Evolutionary conservation across 2,329 filamentous ascomycete genomes (phyloP).

Genomic region (Trichophyton schoenleinii): DNA sequence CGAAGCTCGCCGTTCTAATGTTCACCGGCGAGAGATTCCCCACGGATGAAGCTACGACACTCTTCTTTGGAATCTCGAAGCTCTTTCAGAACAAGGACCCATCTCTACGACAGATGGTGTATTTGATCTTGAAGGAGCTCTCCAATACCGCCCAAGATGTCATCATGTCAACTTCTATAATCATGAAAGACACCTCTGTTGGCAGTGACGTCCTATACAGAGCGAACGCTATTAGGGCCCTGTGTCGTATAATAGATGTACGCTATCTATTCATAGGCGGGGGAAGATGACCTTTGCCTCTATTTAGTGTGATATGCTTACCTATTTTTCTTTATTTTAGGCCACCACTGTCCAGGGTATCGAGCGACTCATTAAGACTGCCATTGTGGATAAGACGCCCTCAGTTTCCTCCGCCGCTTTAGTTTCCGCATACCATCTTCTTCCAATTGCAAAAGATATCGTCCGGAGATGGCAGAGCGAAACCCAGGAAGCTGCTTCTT

Average conservation of each 20-base stretch:
- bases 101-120: slow-evolving; percentile 95
- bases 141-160: slow-evolving; percentile 93
- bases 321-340: slow-evolving; percentile 34
- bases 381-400: slow-evolving; percentile 97
- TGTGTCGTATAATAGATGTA: slow-evolving; percentile 95
- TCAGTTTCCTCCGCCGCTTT: slow-evolving; percentile 93
- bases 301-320: slow-evolving; percentile 6
- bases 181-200: slow-evolving; percentile 98
- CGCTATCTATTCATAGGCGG: slow-evolving; percentile 22
- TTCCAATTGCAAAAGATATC: slow-evolving; percentile 89
- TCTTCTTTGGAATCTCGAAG: slow-evolving; percentile 99
- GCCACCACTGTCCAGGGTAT: slow-evolving; percentile 94
- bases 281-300: background rate
- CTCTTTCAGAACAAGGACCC: slow-evolving; percentile 99
- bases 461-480: slow-evolving; percentile 97
- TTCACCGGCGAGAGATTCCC: slow-evolving; percentile 97
- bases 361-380: slow-evolving; percentile 96
- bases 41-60: slow-evolving; percentile 88
- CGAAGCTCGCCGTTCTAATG: slow-evolving; percentile 90
- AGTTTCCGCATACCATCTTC: slow-evolving; percentile 92
- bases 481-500: slow-evolving; percentile 89
- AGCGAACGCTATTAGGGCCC: slow-evolving; percentile 86
- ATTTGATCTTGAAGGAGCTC: slow-evolving; percentile 95
- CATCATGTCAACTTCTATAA: slow-evolving; percentile 98
- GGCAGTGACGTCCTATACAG: slow-evolving; percentile 88